These are phyloP conservation scores for Suillus ampliporus DNA, from an alignment of 768 basidiomycete genomes.

Conservation along the genomic window DNA sequence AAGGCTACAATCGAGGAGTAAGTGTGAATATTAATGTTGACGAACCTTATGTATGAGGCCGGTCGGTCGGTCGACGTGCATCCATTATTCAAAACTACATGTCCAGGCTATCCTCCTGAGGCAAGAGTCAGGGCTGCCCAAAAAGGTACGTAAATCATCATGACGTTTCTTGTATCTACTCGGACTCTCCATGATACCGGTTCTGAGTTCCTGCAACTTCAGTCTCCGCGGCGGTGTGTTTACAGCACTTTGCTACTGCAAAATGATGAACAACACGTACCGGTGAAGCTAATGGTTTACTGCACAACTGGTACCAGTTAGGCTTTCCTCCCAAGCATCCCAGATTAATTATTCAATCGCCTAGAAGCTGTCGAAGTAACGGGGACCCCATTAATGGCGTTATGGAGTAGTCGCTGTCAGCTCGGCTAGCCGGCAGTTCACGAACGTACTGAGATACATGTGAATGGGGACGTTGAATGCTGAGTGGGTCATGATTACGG, in stretches of 20 bases:
- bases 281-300: background rate
- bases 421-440: conserved; percentile 12
- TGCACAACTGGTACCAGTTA: background rate
- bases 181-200: conserved; percentile 32
- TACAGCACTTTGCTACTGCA: conserved; percentile 2
- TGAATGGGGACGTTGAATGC: background rate
- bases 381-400: background rate
- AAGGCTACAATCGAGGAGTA: background rate
- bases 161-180: conserved; percentile 13
- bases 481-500: background rate
- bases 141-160: conserved; percentile 24
- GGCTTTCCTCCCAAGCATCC: background rate
- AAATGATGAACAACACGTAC: background rate
- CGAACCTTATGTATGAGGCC: background rate
- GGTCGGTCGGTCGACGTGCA: background rate
- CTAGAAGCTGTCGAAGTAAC: no score
- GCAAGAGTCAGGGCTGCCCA: conserved; percentile 21
- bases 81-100: background rate
- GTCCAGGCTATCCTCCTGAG: background rate
- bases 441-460: conserved; percentile 10
- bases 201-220: conserved; percentile 13
- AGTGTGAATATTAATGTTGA: background rate
- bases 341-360: background rate
- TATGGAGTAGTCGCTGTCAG: conserved; percentile 8
- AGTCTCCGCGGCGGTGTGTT: conserved; percentile 26